Conservation (phyloP, 75 land plant species). For the Selaginella tamariscina region DNA sequence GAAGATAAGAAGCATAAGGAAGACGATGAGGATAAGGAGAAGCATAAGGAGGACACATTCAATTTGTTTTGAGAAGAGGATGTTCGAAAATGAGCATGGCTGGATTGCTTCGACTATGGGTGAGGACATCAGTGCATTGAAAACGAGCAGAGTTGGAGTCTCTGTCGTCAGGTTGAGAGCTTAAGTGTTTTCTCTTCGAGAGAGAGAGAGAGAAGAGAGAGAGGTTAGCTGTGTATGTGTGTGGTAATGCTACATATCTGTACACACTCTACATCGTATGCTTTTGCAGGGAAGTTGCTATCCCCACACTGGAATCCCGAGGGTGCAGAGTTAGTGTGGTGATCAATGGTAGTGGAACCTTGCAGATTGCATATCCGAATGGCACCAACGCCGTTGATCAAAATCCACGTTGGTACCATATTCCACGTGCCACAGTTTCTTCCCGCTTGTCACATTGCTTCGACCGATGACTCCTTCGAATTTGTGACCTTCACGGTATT, state of each 20-base stretch:
- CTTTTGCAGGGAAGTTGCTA: background rate
- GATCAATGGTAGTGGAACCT: slow-evolving; percentile 1
- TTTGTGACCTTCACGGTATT: slow-evolving; percentile 4
- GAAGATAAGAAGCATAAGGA: background rate
- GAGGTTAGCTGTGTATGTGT: background rate
- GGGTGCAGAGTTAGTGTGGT: background rate
- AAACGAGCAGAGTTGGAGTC: background rate
- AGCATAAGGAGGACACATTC: background rate
- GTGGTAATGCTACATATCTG: background rate
- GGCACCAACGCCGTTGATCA: slow-evolving; percentile 5
- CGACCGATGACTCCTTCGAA: background rate
- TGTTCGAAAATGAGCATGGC: slow-evolving; percentile 9
- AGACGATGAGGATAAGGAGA: slow-evolving; percentile 4
- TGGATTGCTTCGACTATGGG: slow-evolving; percentile 4
- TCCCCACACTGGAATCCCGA: background rate
- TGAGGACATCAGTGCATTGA: background rate
- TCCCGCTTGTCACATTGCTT: background rate
- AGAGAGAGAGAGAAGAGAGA: no score
- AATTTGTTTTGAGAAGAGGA: background rate
- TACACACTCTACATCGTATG: background rate
- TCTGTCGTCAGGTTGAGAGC: background rate
- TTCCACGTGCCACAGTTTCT: slow-evolving; percentile 6
- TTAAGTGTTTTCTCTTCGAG: background rate
- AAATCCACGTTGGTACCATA: background rate
- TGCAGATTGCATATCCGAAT: slow-evolving; percentile 1